A percentile compares a stretch with the other conserved stretches of the same genome.
Conservation (phyloP, 2,329 filamentous ascomycete species). For the Chalaropsis ovoidea region DNA sequence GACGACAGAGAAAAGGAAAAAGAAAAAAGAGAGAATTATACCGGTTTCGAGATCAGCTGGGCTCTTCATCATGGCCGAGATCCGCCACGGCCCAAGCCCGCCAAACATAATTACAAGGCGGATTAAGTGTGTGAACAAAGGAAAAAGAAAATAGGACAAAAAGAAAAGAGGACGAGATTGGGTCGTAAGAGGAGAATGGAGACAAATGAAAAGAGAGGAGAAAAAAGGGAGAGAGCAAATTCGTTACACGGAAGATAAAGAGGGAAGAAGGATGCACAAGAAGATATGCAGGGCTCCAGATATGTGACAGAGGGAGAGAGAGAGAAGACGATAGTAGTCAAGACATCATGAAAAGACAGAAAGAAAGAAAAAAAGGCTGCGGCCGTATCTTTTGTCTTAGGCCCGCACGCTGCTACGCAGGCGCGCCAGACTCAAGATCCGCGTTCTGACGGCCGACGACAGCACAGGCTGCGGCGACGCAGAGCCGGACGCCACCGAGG, state of each 20-base stretch:
- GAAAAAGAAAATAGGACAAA: not conserved
- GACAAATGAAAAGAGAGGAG: conserved; percentile 14
- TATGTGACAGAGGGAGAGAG: conserved; percentile 1
- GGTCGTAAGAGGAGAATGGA: not conserved
- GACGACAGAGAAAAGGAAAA: not conserved
- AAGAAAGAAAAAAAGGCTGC: conserved; percentile 5
- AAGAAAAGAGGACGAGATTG: conserved; percentile 1
- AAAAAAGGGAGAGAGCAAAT: conserved; percentile 18
- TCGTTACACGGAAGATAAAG: conserved; percentile 14
- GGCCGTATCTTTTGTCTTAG: conserved; percentile 5
- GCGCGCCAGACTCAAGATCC: conserved; percentile 22
- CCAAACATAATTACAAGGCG: conserved; percentile 1
- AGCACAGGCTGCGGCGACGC: conserved; percentile 12
- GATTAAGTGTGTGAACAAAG: conserved; percentile 8
- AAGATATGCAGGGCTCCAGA: conserved; percentile 2
- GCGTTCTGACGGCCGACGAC: conserved; percentile 25
- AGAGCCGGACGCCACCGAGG: conserved; percentile 16
- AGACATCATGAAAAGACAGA: conserved; percentile 12
- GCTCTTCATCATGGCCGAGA: not conserved
- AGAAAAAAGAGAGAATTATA: not conserved
- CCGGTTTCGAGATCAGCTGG: not conserved
- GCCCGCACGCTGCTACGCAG: conserved; percentile 19
- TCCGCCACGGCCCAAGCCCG: not conserved
- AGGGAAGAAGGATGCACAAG: not conserved
- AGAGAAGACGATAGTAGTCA: not conserved